Base-by-base conservation (phyloP, 1,284 basidiomycete species). In the Marasmius tenuissimus region DNA sequence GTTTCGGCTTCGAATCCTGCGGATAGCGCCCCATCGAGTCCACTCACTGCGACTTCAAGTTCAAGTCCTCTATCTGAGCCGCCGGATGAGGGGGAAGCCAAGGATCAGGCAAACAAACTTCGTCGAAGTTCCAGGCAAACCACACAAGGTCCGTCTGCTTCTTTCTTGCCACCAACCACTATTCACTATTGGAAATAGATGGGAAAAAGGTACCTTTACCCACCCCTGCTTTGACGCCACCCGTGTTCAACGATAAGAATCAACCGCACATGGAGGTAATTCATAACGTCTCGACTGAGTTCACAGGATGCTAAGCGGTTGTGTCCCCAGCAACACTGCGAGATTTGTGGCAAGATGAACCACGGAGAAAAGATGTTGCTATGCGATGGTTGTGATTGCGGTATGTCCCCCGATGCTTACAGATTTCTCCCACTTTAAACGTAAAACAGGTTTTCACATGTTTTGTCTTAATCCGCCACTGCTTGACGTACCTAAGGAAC, bases 321-420 rank as follows among this genome's bases (percentile, higher is more conserved):
- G 27, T 45, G n/a, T 22, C 2, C n/a, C 69, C 72, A 84, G 82
- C 79, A 82, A 85, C 86, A 87, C 60, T 98, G 96, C 75, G 96
- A 98, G 77, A 88, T 97, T 51, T 98, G 96, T 75, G 85, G 91
- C 65, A 89, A 90, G 74, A 93, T 93, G 72, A 92, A 96, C 72
- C 86, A 88, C 61, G 94, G 88, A 16, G 88, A 91, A 65, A 89
- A 94, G 74, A 98, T 98, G 87, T 81, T 99, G 27, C 83, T 98
- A 0, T 99, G 97, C 75, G 96, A 98, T 75, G 96, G 94, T 27
- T 99, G 97, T 78, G 96, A 98, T 77, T 91, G 93, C 71, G 96
- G 94, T 94, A 72, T 69, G 86, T 78, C 48, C 62, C 61, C 50
- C 42, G 40, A 51, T 56, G 37, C 63, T 55, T 52, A 47, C 16